Percentiles rank a stretch among this genome's conserved stretches.
phyloP scores from a whole-genome alignment of 1,139 yeast genomes.

The Yamadazyma kanchanaburiensis region DNA sequence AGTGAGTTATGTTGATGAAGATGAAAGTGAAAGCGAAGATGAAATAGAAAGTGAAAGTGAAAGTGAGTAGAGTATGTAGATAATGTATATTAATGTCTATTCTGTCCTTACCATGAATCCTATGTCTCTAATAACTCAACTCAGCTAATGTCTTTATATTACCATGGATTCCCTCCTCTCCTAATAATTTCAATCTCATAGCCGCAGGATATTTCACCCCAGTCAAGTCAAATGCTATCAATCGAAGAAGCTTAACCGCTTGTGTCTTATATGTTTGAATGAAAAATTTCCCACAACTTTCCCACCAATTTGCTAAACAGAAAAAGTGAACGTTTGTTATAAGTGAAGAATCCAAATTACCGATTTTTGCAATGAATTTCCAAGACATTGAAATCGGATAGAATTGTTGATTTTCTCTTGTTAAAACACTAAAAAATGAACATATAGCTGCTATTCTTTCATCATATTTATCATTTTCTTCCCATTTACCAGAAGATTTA shows the following conservation, averaged over 20 bases:
- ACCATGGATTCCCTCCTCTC: constrained; percentile 66
- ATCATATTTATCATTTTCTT: constrained; percentile 68
- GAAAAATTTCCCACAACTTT: constrained; percentile 64
- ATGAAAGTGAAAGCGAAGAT: constrained; percentile 23
- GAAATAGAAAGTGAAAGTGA: constrained; percentile 17
- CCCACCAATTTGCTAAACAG: constrained; percentile 89
- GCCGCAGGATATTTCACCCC: constrained; percentile 67
- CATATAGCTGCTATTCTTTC: constrained; percentile 86
- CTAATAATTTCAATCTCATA: constrained; percentile 66
- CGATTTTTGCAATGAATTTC: constrained; percentile 67
- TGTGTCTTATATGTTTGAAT: constrained; percentile 61
- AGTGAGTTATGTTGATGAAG: constrained; percentile 37
- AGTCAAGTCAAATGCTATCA: constrained; percentile 25
- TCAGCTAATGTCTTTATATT: constrained; percentile 50
- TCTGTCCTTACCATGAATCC: constrained; percentile 1
- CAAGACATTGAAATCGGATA: constrained; percentile 54
- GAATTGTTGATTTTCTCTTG: constrained; percentile 34
- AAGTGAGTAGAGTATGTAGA: too few species aligned
- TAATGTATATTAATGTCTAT: constrained; percentile 1
- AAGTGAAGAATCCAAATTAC: constrained; percentile 50
- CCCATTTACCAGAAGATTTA: constrained; percentile 62
- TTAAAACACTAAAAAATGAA: constrained; percentile 74
- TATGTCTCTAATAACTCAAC: constrained; percentile 33
- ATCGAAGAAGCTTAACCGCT: constrained; percentile 55
- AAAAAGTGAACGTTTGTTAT: constrained; percentile 70